Conservation (phyloP, 441 rosid genomes). For the Dalechampia spathulata region DNA sequence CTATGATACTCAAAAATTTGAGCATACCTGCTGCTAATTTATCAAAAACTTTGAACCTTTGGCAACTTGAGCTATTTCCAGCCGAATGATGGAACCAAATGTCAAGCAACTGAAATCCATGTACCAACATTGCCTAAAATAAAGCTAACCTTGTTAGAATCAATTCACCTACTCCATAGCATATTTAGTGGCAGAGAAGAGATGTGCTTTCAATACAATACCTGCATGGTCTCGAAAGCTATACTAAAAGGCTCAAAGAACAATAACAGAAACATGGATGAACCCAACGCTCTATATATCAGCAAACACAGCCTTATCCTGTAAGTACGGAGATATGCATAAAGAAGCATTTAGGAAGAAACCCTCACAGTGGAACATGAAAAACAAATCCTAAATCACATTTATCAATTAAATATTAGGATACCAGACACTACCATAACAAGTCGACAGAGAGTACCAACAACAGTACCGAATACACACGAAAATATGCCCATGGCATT, state of each 20-base stretch:
- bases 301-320: constrained; percentile 76
- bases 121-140: constrained; percentile 79
- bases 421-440: constrained; percentile 51
- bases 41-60: constrained; percentile 61
- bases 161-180: background rate
- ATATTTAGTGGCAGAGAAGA: background rate
- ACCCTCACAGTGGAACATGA: background rate
- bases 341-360: constrained; percentile 5
- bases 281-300: constrained; percentile 47
- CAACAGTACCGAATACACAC: constrained; percentile 74
- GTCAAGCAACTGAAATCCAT: constrained; percentile 96
- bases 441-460: constrained; percentile 70
- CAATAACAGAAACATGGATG: constrained; percentile 71
- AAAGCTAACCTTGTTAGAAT: constrained; percentile 12
- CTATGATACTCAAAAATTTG: background rate
- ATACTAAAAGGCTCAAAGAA: constrained; percentile 96
- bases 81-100: constrained; percentile 81
- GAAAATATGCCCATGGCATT: constrained; percentile 81
- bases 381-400: constrained; percentile 10
- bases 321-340: constrained; percentile 25
- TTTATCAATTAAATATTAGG: constrained; percentile 13
- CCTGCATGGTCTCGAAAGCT: constrained; percentile 98
- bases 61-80: constrained; percentile 51
- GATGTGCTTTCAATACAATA: constrained; percentile 21
- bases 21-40: constrained; percentile 64